phyloP scores from a whole-genome alignment of 225 moss, liverwort and hornwort species.

The Pseudisothecium myosuroides region DNA sequence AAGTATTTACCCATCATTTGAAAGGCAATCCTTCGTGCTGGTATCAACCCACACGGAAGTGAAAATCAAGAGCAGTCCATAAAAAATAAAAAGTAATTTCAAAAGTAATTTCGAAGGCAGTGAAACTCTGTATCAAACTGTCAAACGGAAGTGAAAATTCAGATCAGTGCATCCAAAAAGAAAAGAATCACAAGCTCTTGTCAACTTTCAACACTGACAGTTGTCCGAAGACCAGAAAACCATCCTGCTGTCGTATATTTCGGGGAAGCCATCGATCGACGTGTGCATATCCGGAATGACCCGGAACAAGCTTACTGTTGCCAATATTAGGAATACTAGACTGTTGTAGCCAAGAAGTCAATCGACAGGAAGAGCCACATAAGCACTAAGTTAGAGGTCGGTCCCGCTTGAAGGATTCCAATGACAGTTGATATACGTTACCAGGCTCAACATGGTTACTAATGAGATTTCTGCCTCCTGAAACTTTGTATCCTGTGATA shows the following conservation, averaged over 20 bases:
- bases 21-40: background rate
- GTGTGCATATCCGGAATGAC: background rate
- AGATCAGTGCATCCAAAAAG: background rate
- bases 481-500: background rate
- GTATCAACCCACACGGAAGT: background rate
- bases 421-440: background rate
- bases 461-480: background rate
- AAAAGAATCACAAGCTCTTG: background rate
- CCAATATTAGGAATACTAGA: background rate
- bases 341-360: background rate
- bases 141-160: background rate
- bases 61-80: background rate
- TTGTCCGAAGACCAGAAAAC: background rate
- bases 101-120: background rate
- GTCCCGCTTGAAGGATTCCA: background rate
- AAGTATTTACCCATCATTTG: background rate
- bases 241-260: background rate
- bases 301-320: background rate
- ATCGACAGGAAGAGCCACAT: background rate
- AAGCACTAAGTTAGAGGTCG: background rate
- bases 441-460: background rate
- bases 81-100: background rate
- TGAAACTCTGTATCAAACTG: background rate
- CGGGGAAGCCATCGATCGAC: background rate
- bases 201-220: background rate